Evolutionary conservation across 1,284 basidiomycete species (phyloP).

Genomic region (Moesziomyces sp.): DNA sequence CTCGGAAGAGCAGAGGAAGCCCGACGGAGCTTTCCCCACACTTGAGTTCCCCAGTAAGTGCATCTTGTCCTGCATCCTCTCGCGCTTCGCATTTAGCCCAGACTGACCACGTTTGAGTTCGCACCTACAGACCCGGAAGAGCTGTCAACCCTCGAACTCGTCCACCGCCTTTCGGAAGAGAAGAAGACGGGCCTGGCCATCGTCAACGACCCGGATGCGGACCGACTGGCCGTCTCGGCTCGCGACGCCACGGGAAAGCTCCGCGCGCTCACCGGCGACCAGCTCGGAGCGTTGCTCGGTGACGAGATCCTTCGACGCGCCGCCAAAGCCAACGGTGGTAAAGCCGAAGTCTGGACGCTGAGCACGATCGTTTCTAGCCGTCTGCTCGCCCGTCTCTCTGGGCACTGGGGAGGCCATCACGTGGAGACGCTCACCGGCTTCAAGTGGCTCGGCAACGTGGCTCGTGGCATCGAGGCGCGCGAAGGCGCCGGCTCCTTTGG

Average conservation of each 20-base stretch:
- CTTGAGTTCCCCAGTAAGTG: conserved; percentile 58
- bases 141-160: conserved; percentile 54
- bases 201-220: conserved; percentile 62
- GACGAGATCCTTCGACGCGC: conserved; percentile 56
- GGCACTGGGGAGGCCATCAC: conserved; percentile 41
- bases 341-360: conserved; percentile 39
- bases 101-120: not conserved
- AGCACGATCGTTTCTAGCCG: conserved; percentile 58
- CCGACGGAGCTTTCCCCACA: conserved; percentile 59
- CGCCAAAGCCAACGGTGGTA: conserved; percentile 14
- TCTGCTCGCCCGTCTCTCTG: conserved; percentile 52
- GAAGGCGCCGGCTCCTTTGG: conserved; percentile 49
- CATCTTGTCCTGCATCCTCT: not conserved
- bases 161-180: conserved; percentile 55
- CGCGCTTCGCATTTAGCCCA: not conserved
- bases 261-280: conserved; percentile 55
- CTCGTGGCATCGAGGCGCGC: conserved; percentile 37
- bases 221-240: conserved; percentile 55
- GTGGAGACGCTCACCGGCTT: conserved; percentile 61
- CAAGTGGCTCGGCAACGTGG: conserved; percentile 63
- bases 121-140: conserved; percentile 51
- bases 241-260: conserved; percentile 47
- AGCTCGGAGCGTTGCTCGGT: conserved; percentile 56
- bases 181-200: conserved; percentile 53
- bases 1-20: conserved; percentile 53